These are phyloP conservation scores for Eucalyptus sp. DNA, from an alignment of 345 rosid genomes.

Conservation along the genomic window DNA sequence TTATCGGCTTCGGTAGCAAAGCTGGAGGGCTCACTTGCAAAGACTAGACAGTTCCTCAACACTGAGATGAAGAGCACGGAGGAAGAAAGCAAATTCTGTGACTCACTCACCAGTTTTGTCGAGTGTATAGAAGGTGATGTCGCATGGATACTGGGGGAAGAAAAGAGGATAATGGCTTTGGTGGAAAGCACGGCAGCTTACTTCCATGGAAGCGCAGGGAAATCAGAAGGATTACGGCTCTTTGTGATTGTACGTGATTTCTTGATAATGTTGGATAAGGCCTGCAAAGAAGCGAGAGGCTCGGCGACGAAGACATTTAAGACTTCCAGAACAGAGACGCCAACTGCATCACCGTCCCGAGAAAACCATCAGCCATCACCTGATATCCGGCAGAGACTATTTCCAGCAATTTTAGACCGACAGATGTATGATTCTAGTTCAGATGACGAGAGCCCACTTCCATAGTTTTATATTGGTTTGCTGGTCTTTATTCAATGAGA, in stretches of 20 bases:
- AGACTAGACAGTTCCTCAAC: slow-evolving; percentile 37
- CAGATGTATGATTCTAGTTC: slow-evolving; percentile 44
- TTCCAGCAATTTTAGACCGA: slow-evolving; percentile 59
- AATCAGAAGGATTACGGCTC: slow-evolving; percentile 72
- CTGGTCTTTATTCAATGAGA: background rate
- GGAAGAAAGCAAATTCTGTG: slow-evolving; percentile 31
- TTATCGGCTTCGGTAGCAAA: slow-evolving; percentile 38
- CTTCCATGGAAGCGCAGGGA: slow-evolving; percentile 66
- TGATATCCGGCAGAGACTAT: slow-evolving; percentile 32
- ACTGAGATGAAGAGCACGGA: slow-evolving; percentile 22
- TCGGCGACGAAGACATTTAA: slow-evolving; percentile 9
- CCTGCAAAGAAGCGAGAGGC: slow-evolving; percentile 49
- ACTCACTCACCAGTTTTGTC: slow-evolving; percentile 30
- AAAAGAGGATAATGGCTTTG: slow-evolving; percentile 50
- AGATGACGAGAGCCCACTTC: slow-evolving; percentile 31
- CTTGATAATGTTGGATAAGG: slow-evolving; percentile 66
- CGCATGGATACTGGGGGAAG: slow-evolving; percentile 38
- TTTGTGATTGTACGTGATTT: slow-evolving; percentile 71
- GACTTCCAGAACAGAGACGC: slow-evolving; percentile 18
- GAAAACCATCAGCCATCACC: slow-evolving; percentile 20
- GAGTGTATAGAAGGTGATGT: slow-evolving; percentile 45
- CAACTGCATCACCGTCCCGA: slow-evolving; percentile 3
- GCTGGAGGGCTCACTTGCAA: slow-evolving; percentile 24
- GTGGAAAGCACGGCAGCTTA: slow-evolving; percentile 73
- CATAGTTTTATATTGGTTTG: background rate